Evolutionary conservation across 2,329 filamentous ascomycete species (phyloP).

Genomic region (Chlorencoelia australis): DNA sequence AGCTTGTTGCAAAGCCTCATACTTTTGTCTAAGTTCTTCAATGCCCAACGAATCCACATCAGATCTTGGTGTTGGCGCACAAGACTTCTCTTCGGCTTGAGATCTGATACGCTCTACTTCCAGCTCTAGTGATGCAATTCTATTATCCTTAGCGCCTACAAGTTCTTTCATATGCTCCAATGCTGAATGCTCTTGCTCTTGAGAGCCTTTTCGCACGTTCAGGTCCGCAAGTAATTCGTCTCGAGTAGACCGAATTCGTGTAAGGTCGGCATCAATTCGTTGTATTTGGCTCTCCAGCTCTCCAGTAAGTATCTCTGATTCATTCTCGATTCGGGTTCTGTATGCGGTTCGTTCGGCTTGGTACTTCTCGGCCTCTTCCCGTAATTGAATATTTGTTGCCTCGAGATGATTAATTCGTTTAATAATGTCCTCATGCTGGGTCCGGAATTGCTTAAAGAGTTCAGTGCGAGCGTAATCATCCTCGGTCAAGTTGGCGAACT

Average conservation of each 20-base stretch:
- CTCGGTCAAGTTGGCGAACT: slow-evolving; percentile 66
- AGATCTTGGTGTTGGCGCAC: slow-evolving; percentile 30
- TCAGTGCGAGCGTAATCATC: slow-evolving; percentile 92
- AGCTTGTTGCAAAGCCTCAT: slow-evolving; percentile 66
- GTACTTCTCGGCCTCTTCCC: slow-evolving; percentile 75
- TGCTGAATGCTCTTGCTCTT: slow-evolving; percentile 65
- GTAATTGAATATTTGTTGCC: slow-evolving; percentile 73
- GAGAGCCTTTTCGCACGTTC: slow-evolving; percentile 64
- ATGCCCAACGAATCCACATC: slow-evolving; percentile 49
- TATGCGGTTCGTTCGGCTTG: slow-evolving; percentile 79
- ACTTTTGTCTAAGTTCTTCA: slow-evolving; percentile 66
- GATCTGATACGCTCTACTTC: slow-evolving; percentile 64
- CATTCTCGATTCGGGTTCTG: slow-evolving; percentile 69
- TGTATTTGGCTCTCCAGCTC: slow-evolving; percentile 79
- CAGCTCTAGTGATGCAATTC: slow-evolving; percentile 72
- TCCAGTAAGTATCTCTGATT: slow-evolving; percentile 59
- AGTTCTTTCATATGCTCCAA: slow-evolving; percentile 71
- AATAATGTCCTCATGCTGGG: slow-evolving; percentile 85
- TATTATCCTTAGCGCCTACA: slow-evolving; percentile 65
- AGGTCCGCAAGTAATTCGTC: slow-evolving; percentile 82
- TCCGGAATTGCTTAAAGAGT: slow-evolving; percentile 84
- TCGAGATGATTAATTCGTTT: slow-evolving; percentile 87
- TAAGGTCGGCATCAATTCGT: slow-evolving; percentile 72
- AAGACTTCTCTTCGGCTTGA: slow-evolving; percentile 38
- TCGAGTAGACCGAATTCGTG: slow-evolving; percentile 70